These are phyloP conservation scores for Sporobolomyces pararoseus DNA, from an alignment of 768 basidiomycete genomes.

Conservation along the genomic window DNA sequence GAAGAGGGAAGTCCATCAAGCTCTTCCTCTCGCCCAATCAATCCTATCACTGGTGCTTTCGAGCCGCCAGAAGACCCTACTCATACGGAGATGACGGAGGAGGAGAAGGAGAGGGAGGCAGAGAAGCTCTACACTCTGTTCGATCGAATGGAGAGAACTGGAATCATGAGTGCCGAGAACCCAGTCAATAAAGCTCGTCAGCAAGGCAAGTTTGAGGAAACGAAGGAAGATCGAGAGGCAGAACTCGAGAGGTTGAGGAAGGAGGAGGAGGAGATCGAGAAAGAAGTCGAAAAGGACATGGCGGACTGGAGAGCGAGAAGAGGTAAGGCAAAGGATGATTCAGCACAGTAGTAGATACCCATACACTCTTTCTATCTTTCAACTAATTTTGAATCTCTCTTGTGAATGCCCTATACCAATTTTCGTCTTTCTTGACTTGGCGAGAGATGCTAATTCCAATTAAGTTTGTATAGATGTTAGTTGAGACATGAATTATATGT, in stretches of 20 bases:
- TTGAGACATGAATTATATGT: too few species aligned
- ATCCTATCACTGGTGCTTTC: constrained; percentile 81
- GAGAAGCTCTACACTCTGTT: constrained; percentile 89
- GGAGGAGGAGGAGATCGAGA: constrained; percentile 41
- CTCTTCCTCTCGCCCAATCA: constrained; percentile 52
- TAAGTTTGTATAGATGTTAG: too few species aligned
- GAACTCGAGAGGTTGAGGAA: constrained; percentile 19
- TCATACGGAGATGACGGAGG: constrained; percentile 72
- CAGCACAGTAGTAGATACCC: neutral
- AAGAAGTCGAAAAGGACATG: constrained; percentile 43
- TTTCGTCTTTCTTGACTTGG: too few species aligned
- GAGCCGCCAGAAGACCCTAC: constrained; percentile 45
- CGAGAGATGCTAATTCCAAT: too few species aligned
- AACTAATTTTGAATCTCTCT: too few species aligned
- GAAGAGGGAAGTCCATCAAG: neutral
- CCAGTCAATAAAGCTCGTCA: constrained; percentile 47
- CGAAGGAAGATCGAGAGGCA: constrained; percentile 26
- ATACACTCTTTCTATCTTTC: too few species aligned
- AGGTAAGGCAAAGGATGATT: neutral
- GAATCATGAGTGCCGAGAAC: constrained; percentile 57
- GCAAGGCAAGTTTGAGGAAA: constrained; percentile 39
- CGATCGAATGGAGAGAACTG: constrained; percentile 75
- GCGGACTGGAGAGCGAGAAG: constrained; percentile 31
- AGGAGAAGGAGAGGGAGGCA: constrained; percentile 90
- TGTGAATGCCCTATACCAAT: too few species aligned